These are phyloP conservation scores for Apiotrichum porosum DNA, from an alignment of 1,284 basidiomycete species.

Conservation along the genomic window DNA sequence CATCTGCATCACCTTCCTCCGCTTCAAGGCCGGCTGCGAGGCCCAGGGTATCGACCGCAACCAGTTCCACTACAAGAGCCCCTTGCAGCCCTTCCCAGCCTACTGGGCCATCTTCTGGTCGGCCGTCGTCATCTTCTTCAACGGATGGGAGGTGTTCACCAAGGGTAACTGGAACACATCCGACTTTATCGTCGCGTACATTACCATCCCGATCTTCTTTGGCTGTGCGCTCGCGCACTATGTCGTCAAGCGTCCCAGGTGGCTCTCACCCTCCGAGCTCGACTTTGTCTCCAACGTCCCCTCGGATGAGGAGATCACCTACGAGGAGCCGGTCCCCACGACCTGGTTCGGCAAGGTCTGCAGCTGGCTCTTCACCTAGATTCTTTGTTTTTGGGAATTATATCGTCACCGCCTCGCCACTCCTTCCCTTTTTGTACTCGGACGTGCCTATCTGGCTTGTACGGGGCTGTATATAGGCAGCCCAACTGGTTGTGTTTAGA, in stretches of 20 bases:
- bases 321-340: conserved; percentile 54
- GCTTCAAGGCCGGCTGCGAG: conserved; percentile 24
- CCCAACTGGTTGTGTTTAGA: no score
- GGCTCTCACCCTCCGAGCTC: conserved; percentile 61
- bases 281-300: conserved; percentile 77
- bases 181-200: conserved; percentile 23
- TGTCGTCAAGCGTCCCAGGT: conserved; percentile 50
- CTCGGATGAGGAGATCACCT: conserved; percentile 57
- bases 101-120: conserved; percentile 22
- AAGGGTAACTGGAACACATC: conserved; percentile 33
- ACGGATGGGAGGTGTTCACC: conserved; percentile 25
- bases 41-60: conserved; percentile 22
- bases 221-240: conserved; percentile 7
- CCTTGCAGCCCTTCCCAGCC: background rate
- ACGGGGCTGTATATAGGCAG: no score
- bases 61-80: conserved; percentile 14
- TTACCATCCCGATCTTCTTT: conserved; percentile 19
- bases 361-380: conserved; percentile 1
- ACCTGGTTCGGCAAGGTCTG: background rate
- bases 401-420: no score
- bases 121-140: conserved; percentile 20
- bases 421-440: no score
- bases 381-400: no score
- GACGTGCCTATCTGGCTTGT: no score
- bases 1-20: conserved; percentile 21